phyloP scores from a whole-genome alignment of 2,329 filamentous ascomycete species.

The Clarireedia homoeocarpa region DNA sequence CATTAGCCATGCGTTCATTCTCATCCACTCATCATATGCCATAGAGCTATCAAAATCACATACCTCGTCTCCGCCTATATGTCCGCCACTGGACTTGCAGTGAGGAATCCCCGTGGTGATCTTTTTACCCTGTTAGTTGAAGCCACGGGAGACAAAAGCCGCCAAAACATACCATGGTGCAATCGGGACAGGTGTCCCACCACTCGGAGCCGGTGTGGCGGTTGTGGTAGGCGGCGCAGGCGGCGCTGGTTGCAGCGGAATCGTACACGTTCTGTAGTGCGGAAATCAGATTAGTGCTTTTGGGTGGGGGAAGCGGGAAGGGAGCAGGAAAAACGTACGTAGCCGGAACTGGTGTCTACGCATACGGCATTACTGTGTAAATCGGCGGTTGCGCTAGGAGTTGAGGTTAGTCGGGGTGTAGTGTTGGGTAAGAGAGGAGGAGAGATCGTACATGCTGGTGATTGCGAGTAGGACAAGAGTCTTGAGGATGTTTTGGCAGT shows the following conservation, averaged over 20 bases:
- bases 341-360: neutral
- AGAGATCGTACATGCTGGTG: neutral
- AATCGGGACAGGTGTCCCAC: slow-evolving; percentile 2
- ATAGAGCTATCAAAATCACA: neutral
- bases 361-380: neutral
- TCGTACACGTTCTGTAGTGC: neutral
- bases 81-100: neutral
- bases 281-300: neutral
- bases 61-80: slow-evolving; percentile 8
- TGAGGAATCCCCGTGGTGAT: neutral
- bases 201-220: neutral
- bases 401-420: neutral
- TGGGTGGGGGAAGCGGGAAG: neutral
- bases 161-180: neutral
- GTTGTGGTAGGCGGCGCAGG: neutral
- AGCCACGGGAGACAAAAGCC: neutral
- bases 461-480: neutral
- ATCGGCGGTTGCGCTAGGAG: neutral
- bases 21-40: too few relatives aligned
- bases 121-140: too few relatives aligned
- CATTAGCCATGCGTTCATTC: too few relatives aligned
- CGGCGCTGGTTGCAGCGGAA: neutral
- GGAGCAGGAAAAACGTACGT: neutral
- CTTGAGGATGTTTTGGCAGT: neutral
- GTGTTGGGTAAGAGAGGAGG: neutral